These are phyloP conservation scores for Bolboschoenus planiculmis DNA, from an alignment of 176 grass and related monocot species.

Conservation along the genomic window DNA sequence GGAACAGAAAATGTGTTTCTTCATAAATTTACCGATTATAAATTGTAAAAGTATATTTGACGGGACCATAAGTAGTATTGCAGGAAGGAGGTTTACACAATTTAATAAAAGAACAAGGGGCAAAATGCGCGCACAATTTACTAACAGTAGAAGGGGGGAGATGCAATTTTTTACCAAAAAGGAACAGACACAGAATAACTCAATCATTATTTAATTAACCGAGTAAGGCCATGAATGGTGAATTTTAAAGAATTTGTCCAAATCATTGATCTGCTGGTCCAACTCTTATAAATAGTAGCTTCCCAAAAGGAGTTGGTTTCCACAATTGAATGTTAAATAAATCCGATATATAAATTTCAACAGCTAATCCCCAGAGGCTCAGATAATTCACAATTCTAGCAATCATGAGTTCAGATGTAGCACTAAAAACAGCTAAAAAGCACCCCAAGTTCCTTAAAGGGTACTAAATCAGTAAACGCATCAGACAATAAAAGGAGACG, in stretches of 20 bases:
- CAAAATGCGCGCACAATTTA: background rate
- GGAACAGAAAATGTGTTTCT: background rate
- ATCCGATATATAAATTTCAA: background rate
- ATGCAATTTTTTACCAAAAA: background rate
- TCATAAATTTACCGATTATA: background rate
- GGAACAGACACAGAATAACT: background rate
- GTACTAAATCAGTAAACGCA: background rate
- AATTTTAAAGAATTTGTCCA: background rate
- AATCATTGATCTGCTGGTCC: background rate
- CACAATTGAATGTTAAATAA: background rate
- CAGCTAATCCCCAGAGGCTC: background rate
- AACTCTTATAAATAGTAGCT: conserved; percentile 1
- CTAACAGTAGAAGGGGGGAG: background rate
- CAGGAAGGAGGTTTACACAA: background rate
- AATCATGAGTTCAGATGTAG: background rate
- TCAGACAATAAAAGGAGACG: background rate
- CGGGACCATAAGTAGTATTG: background rate
- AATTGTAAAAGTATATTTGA: background rate
- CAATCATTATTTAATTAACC: background rate
- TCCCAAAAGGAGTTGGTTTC: conserved; percentile 2
- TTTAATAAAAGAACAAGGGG: background rate
- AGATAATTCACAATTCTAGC: background rate
- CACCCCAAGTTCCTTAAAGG: background rate
- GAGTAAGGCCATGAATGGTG: background rate
- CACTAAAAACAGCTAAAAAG: background rate